A percentile compares a stretch with the other conserved stretches of the same genome.
Conservation (phyloP, 164 flowering plant genomes). For the Chimonanthus praecox region DNA sequence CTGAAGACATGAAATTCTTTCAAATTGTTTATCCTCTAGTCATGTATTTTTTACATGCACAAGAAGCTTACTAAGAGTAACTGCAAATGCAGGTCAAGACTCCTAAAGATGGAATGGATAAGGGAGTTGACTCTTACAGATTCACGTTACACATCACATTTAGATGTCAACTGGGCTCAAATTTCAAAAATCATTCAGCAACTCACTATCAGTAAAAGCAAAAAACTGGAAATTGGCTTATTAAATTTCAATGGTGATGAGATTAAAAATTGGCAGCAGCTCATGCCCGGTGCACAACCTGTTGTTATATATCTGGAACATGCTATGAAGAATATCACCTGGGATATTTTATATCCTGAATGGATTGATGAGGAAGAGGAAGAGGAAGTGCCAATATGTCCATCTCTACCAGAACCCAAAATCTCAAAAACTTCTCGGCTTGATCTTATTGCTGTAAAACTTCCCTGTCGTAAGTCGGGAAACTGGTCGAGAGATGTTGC, state of each 20-base stretch:
- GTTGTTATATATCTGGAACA: conserved; percentile 32
- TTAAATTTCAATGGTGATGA: conserved; percentile 46
- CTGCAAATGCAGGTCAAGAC: conserved; percentile 31
- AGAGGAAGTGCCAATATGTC: conserved; percentile 29
- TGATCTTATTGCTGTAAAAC: conserved; percentile 52
- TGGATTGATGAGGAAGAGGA: conserved; percentile 74
- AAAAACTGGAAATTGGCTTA: conserved; percentile 33
- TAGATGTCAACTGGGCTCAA: conserved; percentile 36
- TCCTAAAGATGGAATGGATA: conserved; percentile 39
- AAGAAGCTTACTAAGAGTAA: background rate
- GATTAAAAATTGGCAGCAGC: conserved; percentile 28
- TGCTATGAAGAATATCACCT: conserved; percentile 32
- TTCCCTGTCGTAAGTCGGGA: conserved; percentile 35
- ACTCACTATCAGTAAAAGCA: conserved; percentile 17
- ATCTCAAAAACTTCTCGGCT: conserved; percentile 22
- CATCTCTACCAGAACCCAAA: conserved; percentile 12
- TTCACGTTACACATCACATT: conserved; percentile 35
- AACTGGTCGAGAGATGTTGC: conserved; percentile 63
- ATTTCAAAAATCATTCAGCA: conserved; percentile 20
- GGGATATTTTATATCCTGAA: conserved; percentile 58
- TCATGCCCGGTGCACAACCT: conserved; percentile 24
- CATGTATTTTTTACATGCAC: no score
- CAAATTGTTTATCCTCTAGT: no score
- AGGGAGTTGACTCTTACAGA: conserved; percentile 33
- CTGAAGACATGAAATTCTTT: background rate